Evolutionary conservation across 2,329 filamentous ascomycete genomes (phyloP), one percentile per base, ranked within the genome.

Genomic region (Colletotrichum somersetense): DNA sequence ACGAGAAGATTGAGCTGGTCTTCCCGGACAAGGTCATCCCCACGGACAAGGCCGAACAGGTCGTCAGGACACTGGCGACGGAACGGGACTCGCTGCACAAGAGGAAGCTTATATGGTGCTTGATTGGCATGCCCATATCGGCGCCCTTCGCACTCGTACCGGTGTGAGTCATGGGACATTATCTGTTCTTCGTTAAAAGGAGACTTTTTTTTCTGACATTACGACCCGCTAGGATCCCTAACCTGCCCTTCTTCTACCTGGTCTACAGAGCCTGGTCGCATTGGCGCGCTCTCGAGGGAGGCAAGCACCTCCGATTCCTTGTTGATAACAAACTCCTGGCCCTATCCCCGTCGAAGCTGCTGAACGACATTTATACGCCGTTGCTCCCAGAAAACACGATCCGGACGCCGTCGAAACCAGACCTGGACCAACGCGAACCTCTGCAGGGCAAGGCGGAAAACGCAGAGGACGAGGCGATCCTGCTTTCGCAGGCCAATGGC

Each of bases 191-290:
- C 5, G n/a, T 63, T 52, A 35, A 40, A 65, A 35, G 48, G 64
- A 48, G 3, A 23, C 26, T 53, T 20, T 20, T 20, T 20, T 20
- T 20, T 40, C 52, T 64, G 55, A 62, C 63, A 59, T 53, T 71
- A 62, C 33, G 42, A 55, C 52, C 18, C 53, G 14, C 75, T 44
- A 97, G 94, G 74, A 88, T 98, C 74, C 95, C 96, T 46, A 98
- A 99, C 80, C 86, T 99, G 16, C 96, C 96, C 23, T 98, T 98
- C 86, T 98, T 98, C 85, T 99, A 98, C 81, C 89, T 98, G 52
- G 90, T 89, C 23, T 99, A 97, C 84, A 89, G 96, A 75, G 92
- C 94, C 35, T 98, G 93, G 92, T 97, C 93, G 26, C 94, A 97
- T 82, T 97, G 93, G 90, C 89, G 92, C 84, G 96, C 96, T 65